Percentiles rank a stretch among this genome's conserved stretches.
phyloP scores from a whole-genome alignment of 192 early-diverging fungal species.

The Backusella morwellensis region DNA sequence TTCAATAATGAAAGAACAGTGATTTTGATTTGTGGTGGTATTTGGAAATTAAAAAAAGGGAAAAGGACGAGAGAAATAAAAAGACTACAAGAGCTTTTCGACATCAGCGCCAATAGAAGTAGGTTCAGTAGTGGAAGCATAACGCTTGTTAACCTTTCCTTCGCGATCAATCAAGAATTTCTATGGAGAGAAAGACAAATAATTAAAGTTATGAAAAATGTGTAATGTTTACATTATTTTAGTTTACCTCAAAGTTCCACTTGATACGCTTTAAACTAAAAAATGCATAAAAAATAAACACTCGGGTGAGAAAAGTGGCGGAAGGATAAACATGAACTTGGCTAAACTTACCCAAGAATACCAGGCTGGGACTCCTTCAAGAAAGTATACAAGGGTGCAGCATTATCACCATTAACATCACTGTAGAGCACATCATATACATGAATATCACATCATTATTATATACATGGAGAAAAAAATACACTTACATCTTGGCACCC shows the following conservation, averaged over 20 bases:
- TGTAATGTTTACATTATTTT: neutral
- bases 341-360: slow-evolving; percentile 30
- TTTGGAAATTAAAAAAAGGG: neutral
- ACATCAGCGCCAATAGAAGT: slow-evolving; percentile 54
- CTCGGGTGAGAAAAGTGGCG: neutral
- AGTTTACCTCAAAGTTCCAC: slow-evolving; percentile 73
- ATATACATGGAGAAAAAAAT: neutral
- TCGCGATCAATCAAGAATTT: slow-evolving; percentile 73
- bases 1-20: neutral
- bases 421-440: neutral
- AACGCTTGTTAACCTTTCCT: slow-evolving; percentile 64
- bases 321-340: neutral
- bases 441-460: neutral
- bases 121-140: slow-evolving; percentile 63
- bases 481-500: slow-evolving; percentile 67
- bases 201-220: neutral
- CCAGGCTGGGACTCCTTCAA: slow-evolving; percentile 53
- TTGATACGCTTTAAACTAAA: slow-evolving; percentile 57
- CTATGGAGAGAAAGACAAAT: neutral
- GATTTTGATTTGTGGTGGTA: neutral
- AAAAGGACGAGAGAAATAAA: neutral
- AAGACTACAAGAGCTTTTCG: slow-evolving; percentile 46
- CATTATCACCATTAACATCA: slow-evolving; percentile 76
- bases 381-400: slow-evolving; percentile 57
- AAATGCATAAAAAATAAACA: neutral